A percentile compares a stretch with the other conserved stretches of the same genome.
Evolutionary conservation across 2,329 filamentous ascomycete species (phyloP).

Genomic region (Alternaria infectoria): DNA sequence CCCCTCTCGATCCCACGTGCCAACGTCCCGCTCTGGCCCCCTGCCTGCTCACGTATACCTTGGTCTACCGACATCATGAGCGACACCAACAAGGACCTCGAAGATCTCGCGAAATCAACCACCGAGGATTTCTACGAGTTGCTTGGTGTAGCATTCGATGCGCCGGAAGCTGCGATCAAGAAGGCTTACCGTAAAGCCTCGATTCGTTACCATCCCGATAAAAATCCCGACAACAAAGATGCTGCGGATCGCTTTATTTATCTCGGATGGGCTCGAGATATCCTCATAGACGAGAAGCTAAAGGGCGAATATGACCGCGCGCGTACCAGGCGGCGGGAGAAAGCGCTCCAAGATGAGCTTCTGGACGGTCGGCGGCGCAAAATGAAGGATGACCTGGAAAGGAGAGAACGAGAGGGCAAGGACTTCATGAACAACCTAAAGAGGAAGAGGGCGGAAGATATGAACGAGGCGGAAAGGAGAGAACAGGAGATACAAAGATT

Average conservation of each 20-base stretch:
- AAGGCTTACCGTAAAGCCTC: constrained; percentile 84
- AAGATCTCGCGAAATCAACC: constrained; percentile 49
- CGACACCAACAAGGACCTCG: constrained; percentile 49
- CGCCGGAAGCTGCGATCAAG: constrained; percentile 74
- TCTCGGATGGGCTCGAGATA: constrained; percentile 83
- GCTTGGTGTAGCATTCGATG: constrained; percentile 69
- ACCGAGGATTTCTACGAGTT: constrained; percentile 76
- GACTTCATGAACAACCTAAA: constrained; percentile 45
- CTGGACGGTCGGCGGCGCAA: constrained; percentile 75
- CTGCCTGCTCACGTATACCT: background rate
- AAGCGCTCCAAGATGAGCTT: constrained; percentile 72
- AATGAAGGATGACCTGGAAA: constrained; percentile 87
- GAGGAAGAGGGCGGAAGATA: constrained; percentile 54
- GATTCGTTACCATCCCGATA: constrained; percentile 93
- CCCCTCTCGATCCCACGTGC: background rate
- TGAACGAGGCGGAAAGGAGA: constrained; percentile 63
- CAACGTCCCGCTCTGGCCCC: background rate
- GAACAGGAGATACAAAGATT: constrained; percentile 57
- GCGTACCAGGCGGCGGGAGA: constrained; percentile 72
- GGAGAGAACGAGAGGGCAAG: constrained; percentile 65
- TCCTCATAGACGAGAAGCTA: constrained; percentile 73
- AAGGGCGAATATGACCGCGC: constrained; percentile 80
- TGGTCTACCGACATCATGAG: constrained; percentile 36
- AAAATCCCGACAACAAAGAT: constrained; percentile 66
- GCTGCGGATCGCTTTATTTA: constrained; percentile 85